Conservation (phyloP, 139 green algal genomes). For the Chlamydomonas sp. region DNA sequence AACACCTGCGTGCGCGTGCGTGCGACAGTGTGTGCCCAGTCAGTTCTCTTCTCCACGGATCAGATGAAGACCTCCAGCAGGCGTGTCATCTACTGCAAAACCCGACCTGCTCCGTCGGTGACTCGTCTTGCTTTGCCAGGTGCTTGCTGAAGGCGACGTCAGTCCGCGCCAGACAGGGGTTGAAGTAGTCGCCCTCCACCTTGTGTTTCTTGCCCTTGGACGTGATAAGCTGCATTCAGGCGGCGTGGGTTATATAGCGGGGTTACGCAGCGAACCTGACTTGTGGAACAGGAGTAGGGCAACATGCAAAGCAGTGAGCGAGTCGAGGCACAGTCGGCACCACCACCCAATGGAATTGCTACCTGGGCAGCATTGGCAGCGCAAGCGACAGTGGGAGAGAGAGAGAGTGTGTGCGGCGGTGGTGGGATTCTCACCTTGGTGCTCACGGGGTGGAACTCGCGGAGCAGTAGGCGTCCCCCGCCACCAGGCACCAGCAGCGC, state of each 20-base stretch:
- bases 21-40: background rate
- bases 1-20: slow-evolving; percentile 11
- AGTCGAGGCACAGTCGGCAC: too few relatives aligned
- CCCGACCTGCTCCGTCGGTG: background rate
- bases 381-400: too few relatives aligned
- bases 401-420: too few relatives aligned
- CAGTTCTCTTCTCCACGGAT: background rate
- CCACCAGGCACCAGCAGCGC: slow-evolving; percentile 28
- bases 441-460: slow-evolving; percentile 42
- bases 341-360: too few relatives aligned
- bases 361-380: too few relatives aligned
- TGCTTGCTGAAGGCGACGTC: slow-evolving; percentile 42
- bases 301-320: too few relatives aligned
- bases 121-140: too few relatives aligned
- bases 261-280: too few relatives aligned
- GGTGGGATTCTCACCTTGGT: too few relatives aligned
- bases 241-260: too few relatives aligned
- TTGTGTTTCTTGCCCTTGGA: slow-evolving; percentile 37
- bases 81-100: background rate
- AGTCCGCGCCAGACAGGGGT: slow-evolving; percentile 1
- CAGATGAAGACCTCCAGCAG: background rate
- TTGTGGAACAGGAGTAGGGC: too few relatives aligned
- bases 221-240: slow-evolving; percentile 28
- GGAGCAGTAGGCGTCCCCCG: slow-evolving; percentile 28
- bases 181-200: slow-evolving; percentile 11